phyloP scores from a whole-genome alignment of 2,329 filamentous ascomycete genomes.

The Clonostachys solani region DNA sequence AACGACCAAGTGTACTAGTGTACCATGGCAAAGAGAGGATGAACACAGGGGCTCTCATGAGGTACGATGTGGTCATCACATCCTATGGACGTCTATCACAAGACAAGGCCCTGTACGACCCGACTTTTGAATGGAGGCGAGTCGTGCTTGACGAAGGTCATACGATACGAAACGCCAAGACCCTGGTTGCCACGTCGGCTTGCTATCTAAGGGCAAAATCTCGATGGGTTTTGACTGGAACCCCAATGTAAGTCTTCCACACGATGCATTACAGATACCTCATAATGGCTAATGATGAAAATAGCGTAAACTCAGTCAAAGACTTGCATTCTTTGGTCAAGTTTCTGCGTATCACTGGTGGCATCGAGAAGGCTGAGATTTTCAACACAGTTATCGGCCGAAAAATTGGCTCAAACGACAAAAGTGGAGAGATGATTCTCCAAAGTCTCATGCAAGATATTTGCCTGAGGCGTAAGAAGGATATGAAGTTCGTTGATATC shows the following conservation, averaged over 20 bases:
- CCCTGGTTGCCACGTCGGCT: slow-evolving; percentile 68
- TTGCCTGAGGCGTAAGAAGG: slow-evolving; percentile 77
- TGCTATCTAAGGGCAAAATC: slow-evolving; percentile 64
- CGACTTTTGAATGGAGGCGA: slow-evolving; percentile 63
- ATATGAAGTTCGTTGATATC: slow-evolving; percentile 84
- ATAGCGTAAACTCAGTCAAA: slow-evolving; percentile 70
- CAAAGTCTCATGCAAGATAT: slow-evolving; percentile 77
- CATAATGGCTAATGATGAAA: neutral
- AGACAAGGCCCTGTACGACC: slow-evolving; percentile 44
- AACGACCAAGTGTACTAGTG: slow-evolving; percentile 61
- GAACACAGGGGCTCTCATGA: slow-evolving; percentile 50
- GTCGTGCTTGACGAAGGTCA: slow-evolving; percentile 84
- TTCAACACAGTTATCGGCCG: slow-evolving; percentile 64
- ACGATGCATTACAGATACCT: slow-evolving; percentile 14
- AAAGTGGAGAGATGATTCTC: slow-evolving; percentile 58
- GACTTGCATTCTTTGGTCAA: slow-evolving; percentile 78
- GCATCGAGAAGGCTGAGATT: slow-evolving; percentile 66
- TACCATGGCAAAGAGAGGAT: slow-evolving; percentile 67
- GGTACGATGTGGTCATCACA: slow-evolving; percentile 76
- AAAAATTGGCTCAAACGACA: slow-evolving; percentile 55
- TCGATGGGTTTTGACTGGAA: slow-evolving; percentile 76
- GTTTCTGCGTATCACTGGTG: slow-evolving; percentile 72
- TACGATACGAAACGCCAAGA: slow-evolving; percentile 71
- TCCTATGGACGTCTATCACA: slow-evolving; percentile 74
- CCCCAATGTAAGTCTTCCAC: slow-evolving; percentile 60